phyloP scores from a whole-genome alignment of 169 alveolate genomes.

The Plasmodium coatneyi region DNA sequence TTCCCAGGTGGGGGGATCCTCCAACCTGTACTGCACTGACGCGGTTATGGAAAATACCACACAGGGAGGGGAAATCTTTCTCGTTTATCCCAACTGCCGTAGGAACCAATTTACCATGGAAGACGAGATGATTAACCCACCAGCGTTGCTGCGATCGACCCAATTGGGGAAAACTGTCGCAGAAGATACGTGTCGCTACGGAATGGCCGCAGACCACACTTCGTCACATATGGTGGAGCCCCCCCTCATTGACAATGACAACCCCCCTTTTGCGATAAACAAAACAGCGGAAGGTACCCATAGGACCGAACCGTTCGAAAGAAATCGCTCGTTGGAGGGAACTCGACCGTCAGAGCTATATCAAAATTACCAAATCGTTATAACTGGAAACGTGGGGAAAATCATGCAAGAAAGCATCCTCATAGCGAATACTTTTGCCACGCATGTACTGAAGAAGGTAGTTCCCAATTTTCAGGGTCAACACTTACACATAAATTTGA shows the following conservation, averaged over 20 bases:
- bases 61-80: neutral
- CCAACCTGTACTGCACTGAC: conserved; percentile 6
- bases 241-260: neutral
- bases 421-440: conserved; percentile 93
- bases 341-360: neutral
- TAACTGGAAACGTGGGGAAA: conserved; percentile 94
- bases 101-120: neutral
- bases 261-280: neutral
- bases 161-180: neutral
- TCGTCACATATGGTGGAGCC: neutral
- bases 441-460: conserved; percentile 80
- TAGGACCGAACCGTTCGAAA: neutral
- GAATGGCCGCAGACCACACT: neutral
- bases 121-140: neutral
- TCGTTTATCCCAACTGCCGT: neutral
- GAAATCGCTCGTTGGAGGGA: neutral
- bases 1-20: conserved; percentile 22
- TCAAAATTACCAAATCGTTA: conserved; percentile 82
- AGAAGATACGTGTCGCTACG: neutral
- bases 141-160: neutral
- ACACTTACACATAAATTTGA: conserved; percentile 93
- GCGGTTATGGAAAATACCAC: neutral
- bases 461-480: conserved; percentile 86
- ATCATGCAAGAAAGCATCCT: conserved; percentile 95
- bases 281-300: neutral